Percentiles rank a stretch among this genome's conserved stretches.
phyloP scores from a whole-genome alignment of 1,139 yeast genomes.

The Eremothecium coryli region DNA sequence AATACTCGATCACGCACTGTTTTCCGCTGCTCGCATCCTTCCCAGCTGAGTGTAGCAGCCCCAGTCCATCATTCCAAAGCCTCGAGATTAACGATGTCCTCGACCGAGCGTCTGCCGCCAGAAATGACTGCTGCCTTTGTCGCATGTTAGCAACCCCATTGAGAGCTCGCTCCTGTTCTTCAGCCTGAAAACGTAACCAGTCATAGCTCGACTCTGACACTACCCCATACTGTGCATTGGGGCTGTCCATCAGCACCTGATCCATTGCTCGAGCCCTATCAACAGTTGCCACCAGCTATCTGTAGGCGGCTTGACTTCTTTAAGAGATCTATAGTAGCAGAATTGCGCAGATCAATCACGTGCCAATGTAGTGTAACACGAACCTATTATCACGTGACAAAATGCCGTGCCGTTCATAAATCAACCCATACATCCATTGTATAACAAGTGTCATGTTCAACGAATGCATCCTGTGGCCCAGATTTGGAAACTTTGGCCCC shows the following conservation, averaged over 20 bases:
- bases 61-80: slow-evolving; percentile 9
- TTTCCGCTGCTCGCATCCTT: slow-evolving; percentile 1
- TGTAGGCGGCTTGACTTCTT: too few species aligned
- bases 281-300: too few species aligned
- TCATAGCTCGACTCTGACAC: slow-evolving; percentile 19
- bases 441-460: too few species aligned
- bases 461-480: too few species aligned
- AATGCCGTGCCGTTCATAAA: too few species aligned
- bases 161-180: slow-evolving; percentile 9
- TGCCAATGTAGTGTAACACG: too few species aligned
- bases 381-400: too few species aligned
- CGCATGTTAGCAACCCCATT: slow-evolving; percentile 5
- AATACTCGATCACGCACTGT: slow-evolving; percentile 38
- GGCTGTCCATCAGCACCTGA: slow-evolving; percentile 10
- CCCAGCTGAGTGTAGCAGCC: slow-evolving; percentile 1
- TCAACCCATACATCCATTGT: too few species aligned
- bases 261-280: not conserved
- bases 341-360: too few species aligned
- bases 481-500: too few species aligned
- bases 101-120: slow-evolving; percentile 6
- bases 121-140: slow-evolving; percentile 9
- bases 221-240: slow-evolving; percentile 10
- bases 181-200: slow-evolving; percentile 17
- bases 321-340: too few species aligned
- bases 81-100: slow-evolving; percentile 9